Percentiles rank a stretch among this genome's conserved stretches.
These are phyloP conservation scores for Ogataea saltuana DNA, from an alignment of 805 yeast genomes.

Conservation along the genomic window DNA sequence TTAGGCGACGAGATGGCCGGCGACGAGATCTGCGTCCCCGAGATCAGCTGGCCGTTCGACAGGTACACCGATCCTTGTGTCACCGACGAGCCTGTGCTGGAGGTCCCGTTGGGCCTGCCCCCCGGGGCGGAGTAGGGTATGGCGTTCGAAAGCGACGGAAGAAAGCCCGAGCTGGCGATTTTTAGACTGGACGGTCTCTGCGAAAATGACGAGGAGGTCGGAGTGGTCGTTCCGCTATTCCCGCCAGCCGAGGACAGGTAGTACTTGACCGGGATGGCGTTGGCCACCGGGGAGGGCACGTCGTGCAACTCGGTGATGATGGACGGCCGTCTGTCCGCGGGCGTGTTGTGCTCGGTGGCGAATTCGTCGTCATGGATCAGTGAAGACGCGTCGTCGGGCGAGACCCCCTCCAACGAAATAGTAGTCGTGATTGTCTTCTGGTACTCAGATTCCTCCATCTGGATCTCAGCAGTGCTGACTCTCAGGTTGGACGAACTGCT, in stretches of 20 bases:
- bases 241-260: too few relatives aligned
- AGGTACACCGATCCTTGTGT: constrained; percentile 33
- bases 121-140: constrained; percentile 78
- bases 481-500: constrained; percentile 22
- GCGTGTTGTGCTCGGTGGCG: constrained; percentile 7
- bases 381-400: constrained; percentile 30
- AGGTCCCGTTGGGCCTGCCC: constrained; percentile 39
- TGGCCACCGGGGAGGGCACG: not conserved
- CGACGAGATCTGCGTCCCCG: constrained; percentile 67
- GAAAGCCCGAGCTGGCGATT: constrained; percentile 27
- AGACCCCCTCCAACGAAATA: constrained; percentile 36
- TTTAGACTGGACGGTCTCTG: constrained; percentile 18
- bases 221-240: constrained; percentile 9
- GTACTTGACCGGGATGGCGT: constrained; percentile 1
- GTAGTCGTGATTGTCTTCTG: constrained; percentile 36
- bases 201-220: constrained; percentile 14
- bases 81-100: constrained; percentile 13
- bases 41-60: constrained; percentile 57
- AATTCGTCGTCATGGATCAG: constrained; percentile 14
- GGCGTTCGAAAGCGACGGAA: constrained; percentile 51
- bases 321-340: constrained; percentile 3
- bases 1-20: constrained; percentile 59
- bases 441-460: constrained; percentile 22
- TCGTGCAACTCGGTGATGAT: constrained; percentile 1
- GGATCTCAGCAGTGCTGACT: constrained; percentile 17